These are phyloP conservation scores for Cladophialophora chaetospira DNA, from an alignment of 2,329 filamentous ascomycete genomes.

Conservation along the genomic window DNA sequence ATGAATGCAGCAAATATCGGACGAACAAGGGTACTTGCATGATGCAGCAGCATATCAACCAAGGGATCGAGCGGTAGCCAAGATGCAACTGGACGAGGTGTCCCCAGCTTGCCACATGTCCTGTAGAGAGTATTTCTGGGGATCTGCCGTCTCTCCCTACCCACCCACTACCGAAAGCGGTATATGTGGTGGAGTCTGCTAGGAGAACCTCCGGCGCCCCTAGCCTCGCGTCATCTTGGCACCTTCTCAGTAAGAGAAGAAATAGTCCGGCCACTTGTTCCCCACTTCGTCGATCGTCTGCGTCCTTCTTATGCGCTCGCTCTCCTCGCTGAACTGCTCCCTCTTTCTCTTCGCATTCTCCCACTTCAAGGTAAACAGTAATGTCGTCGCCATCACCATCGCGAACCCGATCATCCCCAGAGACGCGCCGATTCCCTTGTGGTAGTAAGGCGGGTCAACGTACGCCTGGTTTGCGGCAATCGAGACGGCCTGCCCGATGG, in stretches of 20 bases:
- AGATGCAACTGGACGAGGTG: no score
- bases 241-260: conserved; percentile 7
- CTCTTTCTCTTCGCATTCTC: conserved; percentile 16
- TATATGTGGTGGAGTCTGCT: no score
- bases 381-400: not conserved
- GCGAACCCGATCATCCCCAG: conserved; percentile 11
- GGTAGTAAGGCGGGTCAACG: conserved; percentile 23
- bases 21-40: no score
- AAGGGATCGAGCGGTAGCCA: no score
- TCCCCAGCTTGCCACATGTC: no score
- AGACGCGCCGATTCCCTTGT: conserved; percentile 8
- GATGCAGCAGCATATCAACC: no score
- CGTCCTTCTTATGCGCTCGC: not conserved
- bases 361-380: conserved; percentile 10
- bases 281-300: conserved; percentile 20
- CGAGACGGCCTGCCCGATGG: conserved; percentile 14
- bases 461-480: conserved; percentile 24
- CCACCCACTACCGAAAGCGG: no score
- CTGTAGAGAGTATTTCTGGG: no score
- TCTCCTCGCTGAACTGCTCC: conserved; percentile 3
- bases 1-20: no score
- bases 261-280: conserved; percentile 17
- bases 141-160: no score
- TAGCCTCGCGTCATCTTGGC: no score
- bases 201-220: no score